Percentiles rank a stretch among this genome's conserved stretches.
These are phyloP conservation scores for Ceratocystis alfenasii DNA, from an alignment of 2,329 filamentous ascomycete genomes.

Conservation along the genomic window DNA sequence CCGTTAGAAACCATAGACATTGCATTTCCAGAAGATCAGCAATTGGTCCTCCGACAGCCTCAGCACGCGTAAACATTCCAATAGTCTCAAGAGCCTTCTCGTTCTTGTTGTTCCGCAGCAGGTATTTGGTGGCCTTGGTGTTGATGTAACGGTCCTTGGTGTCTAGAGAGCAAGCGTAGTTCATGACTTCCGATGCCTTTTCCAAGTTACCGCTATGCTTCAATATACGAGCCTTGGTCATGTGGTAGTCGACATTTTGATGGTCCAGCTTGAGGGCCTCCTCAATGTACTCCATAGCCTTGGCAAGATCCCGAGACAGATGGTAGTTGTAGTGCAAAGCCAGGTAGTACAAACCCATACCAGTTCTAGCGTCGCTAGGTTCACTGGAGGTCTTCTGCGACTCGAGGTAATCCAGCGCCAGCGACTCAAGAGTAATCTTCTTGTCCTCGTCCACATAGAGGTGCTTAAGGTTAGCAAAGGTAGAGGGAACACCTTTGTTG, in stretches of 20 bases:
- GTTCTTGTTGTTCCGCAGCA: slow-evolving; percentile 82
- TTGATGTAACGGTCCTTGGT: slow-evolving; percentile 94
- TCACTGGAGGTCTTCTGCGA: slow-evolving; percentile 40
- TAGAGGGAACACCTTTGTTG: slow-evolving; percentile 84
- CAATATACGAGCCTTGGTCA: slow-evolving; percentile 89
- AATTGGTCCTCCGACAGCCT: slow-evolving; percentile 75
- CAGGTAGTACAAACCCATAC: slow-evolving; percentile 67
- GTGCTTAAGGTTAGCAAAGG: slow-evolving; percentile 92
- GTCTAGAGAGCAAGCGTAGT: slow-evolving; percentile 72
- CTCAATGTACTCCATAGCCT: slow-evolving; percentile 72
- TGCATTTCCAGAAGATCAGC: slow-evolving; percentile 96
- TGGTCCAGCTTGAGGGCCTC: slow-evolving; percentile 69
- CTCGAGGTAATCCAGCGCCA: slow-evolving; percentile 68
- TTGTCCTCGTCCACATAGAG: slow-evolving; percentile 72
- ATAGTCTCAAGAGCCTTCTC: slow-evolving; percentile 78
- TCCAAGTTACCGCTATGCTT: slow-evolving; percentile 75
- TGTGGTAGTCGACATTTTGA: slow-evolving; percentile 77
- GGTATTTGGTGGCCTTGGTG: slow-evolving; percentile 94
- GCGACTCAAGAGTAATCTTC: slow-evolving; percentile 58
- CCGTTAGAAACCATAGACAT: slow-evolving; percentile 91
- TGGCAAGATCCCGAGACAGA: slow-evolving; percentile 68
- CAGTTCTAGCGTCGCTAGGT: slow-evolving; percentile 39
- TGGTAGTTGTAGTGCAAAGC: slow-evolving; percentile 96
- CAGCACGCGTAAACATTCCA: slow-evolving; percentile 85
- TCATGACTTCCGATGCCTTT: slow-evolving; percentile 79